Evolutionary conservation across 768 basidiomycete genomes (phyloP), one percentile per base, ranked within the genome.

Genomic region (Podaxis sp.): DNA sequence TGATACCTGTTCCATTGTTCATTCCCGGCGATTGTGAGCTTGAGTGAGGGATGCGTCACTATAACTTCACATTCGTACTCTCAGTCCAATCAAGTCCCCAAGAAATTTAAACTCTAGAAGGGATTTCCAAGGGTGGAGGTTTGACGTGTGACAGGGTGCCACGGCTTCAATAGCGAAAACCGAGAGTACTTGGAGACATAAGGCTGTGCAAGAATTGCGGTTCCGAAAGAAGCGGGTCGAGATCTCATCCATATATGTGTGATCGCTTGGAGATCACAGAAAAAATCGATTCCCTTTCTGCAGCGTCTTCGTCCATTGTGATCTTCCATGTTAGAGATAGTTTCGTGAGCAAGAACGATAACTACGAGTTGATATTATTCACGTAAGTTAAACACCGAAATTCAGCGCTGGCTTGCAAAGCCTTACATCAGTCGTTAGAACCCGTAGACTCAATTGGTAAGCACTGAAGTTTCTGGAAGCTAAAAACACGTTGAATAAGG

Each of bases 191-290:
- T 61, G n/a, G 54, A 55, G 60, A 50, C 54, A 37, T 38, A 55
- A 49, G 60, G 60, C 54, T 61, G 60, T 55, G 60, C 43, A 55
- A 17, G 40, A 49, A 49, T 47, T 59, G 66, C 69, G 70, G 69
- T 66, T 70, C 70, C 71, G 70, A 73, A 69, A 68, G 65, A 62
- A 68, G 65, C 71, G 71, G 64, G 19, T 51, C 17, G 60, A 60
- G 40, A 43, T 43, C 56, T 17, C 24, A 19, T 7, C 43, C n/a
- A 12, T 24, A 12, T 6, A 27, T 50, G 49, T 50, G 3, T 11
- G 41, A 50, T 19, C 25, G 49, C 49, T 27, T 50, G 49, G 49
- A 47, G 38, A 38, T 22, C 55, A 50, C 49, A 50, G 47, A 17
- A 50, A 50, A 8, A 8, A 50, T 22, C 24, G 13, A 8, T 27